These are phyloP conservation scores for Sporothrix protearum DNA, from an alignment of 2,329 filamentous ascomycete species.

Conservation along the genomic window DNA sequence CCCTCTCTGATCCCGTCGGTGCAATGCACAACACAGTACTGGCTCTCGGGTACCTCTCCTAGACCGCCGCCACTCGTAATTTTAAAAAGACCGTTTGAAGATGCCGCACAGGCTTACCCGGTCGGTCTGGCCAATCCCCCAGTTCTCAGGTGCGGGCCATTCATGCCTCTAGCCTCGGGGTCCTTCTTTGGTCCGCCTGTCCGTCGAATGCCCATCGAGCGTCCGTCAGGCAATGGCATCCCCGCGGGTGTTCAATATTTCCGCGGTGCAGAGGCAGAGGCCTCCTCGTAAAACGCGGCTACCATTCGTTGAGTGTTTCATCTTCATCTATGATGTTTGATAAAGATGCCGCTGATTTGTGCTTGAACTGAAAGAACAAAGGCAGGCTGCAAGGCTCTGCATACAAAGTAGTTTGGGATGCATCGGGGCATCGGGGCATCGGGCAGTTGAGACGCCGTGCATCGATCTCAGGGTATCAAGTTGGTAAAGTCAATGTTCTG, in stretches of 20 bases:
- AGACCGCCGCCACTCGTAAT: background rate
- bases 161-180: background rate
- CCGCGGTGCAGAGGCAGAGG: background rate
- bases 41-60: background rate
- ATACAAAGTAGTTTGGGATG: background rate
- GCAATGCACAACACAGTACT: background rate
- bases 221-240: background rate
- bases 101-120: background rate
- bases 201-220: background rate
- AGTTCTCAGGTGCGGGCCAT: background rate
- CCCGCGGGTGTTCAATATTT: background rate
- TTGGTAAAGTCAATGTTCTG: constrained; percentile 23
- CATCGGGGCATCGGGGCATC: background rate
- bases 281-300: background rate
- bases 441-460: background rate
- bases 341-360: background rate
- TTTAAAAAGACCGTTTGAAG: too few species aligned
- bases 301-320: background rate
- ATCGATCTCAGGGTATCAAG: constrained; percentile 9
- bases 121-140: background rate
- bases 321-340: background rate
- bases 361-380: background rate
- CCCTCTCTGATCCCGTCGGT: background rate
- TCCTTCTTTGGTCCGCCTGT: background rate
- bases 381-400: background rate